Percentiles rank a stretch among this genome's conserved stretches.
These are phyloP conservation scores for Monocercomonoides exilis DNA, from an alignment of 78 protist species.

Conservation along the genomic window DNA sequence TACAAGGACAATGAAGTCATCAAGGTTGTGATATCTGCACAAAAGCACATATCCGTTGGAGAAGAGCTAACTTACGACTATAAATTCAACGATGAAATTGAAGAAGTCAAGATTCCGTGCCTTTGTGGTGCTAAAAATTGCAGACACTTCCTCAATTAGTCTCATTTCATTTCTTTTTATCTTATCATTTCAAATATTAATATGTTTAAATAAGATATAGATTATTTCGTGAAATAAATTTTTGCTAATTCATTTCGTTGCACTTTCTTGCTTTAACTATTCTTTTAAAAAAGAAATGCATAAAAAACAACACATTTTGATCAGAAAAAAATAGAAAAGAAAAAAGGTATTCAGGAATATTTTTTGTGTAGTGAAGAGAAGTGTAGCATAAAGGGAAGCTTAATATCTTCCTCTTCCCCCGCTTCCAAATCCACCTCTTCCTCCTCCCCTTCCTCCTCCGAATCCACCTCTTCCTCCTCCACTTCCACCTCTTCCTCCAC, in stretches of 20 bases:
- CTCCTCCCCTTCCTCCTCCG: neutral
- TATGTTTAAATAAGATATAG: too few species aligned
- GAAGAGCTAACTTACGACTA: conserved; percentile 85
- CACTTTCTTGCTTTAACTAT: too few species aligned
- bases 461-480: neutral
- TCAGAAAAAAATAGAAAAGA: too few species aligned
- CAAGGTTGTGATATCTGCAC: conserved; percentile 70
- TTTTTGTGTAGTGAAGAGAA: too few species aligned
- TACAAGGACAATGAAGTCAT: conserved; percentile 46
- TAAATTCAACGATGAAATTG: conserved; percentile 84
- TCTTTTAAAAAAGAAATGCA: too few species aligned
- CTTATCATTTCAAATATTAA: too few species aligned
- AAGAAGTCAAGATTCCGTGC: conserved; percentile 71
- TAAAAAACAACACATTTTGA: too few species aligned
- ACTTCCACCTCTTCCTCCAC: neutral
- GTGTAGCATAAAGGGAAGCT: too few species aligned
- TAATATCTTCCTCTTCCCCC: neutral
- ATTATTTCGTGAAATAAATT: too few species aligned
- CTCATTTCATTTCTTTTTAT: too few species aligned
- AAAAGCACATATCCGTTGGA: conserved; percentile 58
- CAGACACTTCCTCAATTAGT: conserved; percentile 51
- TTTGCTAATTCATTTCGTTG: too few species aligned
- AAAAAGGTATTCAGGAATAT: too few species aligned
- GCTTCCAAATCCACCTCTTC: neutral
- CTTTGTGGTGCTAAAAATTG: conserved; percentile 68